Evolutionary conservation across 257 asterid genomes (phyloP).

Genomic region (Nicotiana knightiana): DNA sequence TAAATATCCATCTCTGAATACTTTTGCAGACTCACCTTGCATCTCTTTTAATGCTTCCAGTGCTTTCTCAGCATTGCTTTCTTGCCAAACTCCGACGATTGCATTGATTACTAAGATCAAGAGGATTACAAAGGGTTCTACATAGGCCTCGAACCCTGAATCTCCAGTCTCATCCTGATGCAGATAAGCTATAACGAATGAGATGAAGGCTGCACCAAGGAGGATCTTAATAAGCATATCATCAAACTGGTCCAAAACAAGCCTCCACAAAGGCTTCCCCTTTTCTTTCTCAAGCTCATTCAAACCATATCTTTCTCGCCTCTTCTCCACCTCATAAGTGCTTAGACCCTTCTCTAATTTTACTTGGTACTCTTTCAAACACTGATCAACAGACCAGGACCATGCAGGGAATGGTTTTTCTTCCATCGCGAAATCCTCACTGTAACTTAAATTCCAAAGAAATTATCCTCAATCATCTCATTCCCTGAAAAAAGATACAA

Average conservation of each 20-base stretch:
- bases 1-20: constrained; percentile 49
- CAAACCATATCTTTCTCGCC: constrained; percentile 53
- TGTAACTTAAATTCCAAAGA: constrained; percentile 13
- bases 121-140: constrained; percentile 62
- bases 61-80: constrained; percentile 64
- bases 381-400: constrained; percentile 67
- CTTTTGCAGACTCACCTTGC: constrained; percentile 55
- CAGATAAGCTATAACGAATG: constrained; percentile 58
- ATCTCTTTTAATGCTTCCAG: constrained; percentile 64
- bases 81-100: constrained; percentile 73
- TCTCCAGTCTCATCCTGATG: constrained; percentile 42
- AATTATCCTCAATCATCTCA: constrained; percentile 22
- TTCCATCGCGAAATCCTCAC: constrained; percentile 11
- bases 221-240: constrained; percentile 74
- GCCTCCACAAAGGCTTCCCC: constrained; percentile 69
- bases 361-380: constrained; percentile 59
- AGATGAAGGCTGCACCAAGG: constrained; percentile 62
- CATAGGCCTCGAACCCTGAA: constrained; percentile 48
- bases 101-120: constrained; percentile 55
- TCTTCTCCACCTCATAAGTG: constrained; percentile 51
- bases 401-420: constrained; percentile 59
- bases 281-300: constrained; percentile 71
- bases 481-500: constrained; percentile 19
- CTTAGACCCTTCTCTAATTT: constrained; percentile 64
- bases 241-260: constrained; percentile 69